Base-by-base conservation (phyloP, 164 flowering plant species). In the Euptelea pleiosperma region DNA sequence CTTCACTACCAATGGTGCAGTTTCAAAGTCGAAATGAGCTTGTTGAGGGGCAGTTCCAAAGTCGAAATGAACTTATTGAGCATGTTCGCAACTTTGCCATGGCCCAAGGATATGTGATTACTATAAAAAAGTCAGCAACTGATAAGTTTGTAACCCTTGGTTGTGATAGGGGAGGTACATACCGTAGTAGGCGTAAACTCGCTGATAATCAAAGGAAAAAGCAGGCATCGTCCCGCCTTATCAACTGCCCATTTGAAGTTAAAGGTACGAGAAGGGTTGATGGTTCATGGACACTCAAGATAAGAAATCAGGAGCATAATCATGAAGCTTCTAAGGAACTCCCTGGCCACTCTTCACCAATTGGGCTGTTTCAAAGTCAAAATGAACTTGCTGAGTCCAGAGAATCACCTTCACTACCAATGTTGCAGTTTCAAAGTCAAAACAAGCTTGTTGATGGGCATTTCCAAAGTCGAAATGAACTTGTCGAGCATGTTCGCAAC, bases 111-210 rank as follows among this genome's bases (percentile, higher is more conserved):
- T 77, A 74, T 57, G 75, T 77, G 15, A 75, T 77, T n/a, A 74
- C 78, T 6, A 77, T 77, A 8, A 73, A 77, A 60, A 65, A 59
- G 46, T 74, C 81, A 18, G 64, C 55, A 59, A 77, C 57, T 65
- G 81, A 74, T 15, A 65, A 55, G 47, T 31, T 57, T 25, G 81
- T 77, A 15, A 51, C 71, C 9, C 78, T 77, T 65, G 78, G 81
- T 52, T 77, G 81, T 69, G 78, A 77, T 33, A 68, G 81, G 60
- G 81, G 81, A 53, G 81, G 81, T 41, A 50, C 58, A 43, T 66
- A 75, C 35, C 65, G 76, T 10, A 72, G 79, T 40, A n/a, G n/a
- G n/a, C 60, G 67, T 33, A 67, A 69, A 45, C 35, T 54, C 33
- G 68, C n/a, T n/a, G n/a, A 51, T 12, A 47, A 30, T 31, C 58